Evolutionary conservation across 1,139 yeast species (phyloP).

Genomic region (Debaryomyces subglobosus): DNA sequence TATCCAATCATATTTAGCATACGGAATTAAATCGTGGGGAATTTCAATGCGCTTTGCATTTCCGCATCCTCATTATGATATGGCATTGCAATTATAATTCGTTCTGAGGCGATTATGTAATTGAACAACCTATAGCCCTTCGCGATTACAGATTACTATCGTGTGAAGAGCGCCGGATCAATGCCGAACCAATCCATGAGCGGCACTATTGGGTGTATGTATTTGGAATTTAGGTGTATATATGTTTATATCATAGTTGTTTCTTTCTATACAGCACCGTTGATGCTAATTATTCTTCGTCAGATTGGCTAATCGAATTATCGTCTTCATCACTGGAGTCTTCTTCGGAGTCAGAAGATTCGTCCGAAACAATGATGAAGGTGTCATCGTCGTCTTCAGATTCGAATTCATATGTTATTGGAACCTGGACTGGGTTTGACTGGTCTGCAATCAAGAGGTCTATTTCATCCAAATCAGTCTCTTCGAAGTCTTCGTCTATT

Average conservation of each 20-base stretch:
- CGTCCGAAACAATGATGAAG: constrained; percentile 22
- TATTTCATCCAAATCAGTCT: constrained; percentile 17
- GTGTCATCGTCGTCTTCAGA: constrained; percentile 33
- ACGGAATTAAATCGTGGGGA: constrained; percentile 3
- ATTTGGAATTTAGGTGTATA: neutral
- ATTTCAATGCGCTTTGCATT: neutral
- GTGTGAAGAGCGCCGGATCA: neutral
- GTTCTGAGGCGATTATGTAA: constrained; percentile 1
- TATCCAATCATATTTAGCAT: constrained; percentile 6
- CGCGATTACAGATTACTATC: neutral
- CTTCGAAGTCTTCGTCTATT: constrained; percentile 17
- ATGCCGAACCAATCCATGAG: neutral
- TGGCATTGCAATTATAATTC: constrained; percentile 3
- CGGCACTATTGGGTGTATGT: neutral
- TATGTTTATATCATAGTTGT: neutral
- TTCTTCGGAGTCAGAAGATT: constrained; percentile 18
- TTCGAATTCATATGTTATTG: constrained; percentile 19
- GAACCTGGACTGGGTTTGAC: constrained; percentile 9
- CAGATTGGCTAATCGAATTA: neutral
- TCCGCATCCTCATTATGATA: neutral
- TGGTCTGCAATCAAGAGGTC: constrained; percentile 10
- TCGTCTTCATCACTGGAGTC: constrained; percentile 22
- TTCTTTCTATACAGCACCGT: neutral
- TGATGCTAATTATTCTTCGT: neutral
- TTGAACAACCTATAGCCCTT: neutral